These are phyloP conservation scores for Monilinia polystroma DNA, from an alignment of 2,329 filamentous ascomycete genomes.

Conservation along the genomic window DNA sequence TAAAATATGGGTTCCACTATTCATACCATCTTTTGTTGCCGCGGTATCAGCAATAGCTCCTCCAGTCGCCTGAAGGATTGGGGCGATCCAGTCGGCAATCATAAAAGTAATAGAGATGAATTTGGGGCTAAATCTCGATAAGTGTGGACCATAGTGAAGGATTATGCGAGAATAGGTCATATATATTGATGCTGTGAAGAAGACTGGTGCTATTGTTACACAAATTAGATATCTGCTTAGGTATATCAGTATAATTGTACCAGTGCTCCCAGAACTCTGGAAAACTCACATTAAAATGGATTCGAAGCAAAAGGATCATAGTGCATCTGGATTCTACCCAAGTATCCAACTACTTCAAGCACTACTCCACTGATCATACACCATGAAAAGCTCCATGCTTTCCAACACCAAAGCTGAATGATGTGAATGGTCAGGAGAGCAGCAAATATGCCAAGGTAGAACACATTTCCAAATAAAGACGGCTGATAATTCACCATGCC, in stretches of 20 bases:
- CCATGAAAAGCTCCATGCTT: constrained; percentile 56
- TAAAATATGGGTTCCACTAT: too few species aligned
- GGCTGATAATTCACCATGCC: neutral
- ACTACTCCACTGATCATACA: constrained; percentile 53
- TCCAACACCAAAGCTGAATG: constrained; percentile 43
- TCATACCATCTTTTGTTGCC: too few species aligned
- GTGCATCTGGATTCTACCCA: constrained; percentile 43
- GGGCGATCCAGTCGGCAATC: too few species aligned
- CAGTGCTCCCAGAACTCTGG: neutral
- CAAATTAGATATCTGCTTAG: constrained; percentile 54
- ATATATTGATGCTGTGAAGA: constrained; percentile 62
- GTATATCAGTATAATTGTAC: constrained; percentile 1
- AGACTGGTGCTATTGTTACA: constrained; percentile 44
- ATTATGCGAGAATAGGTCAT: constrained; percentile 56
- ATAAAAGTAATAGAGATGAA: too few species aligned
- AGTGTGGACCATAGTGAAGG: constrained; percentile 50
- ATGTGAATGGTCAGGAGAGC: constrained; percentile 29
- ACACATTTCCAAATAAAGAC: constrained; percentile 7
- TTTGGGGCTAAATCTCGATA: constrained; percentile 43
- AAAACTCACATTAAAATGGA: constrained; percentile 32
- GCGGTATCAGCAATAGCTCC: too few species aligned
- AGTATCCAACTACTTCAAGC: constrained; percentile 57
- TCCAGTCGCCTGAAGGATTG: too few species aligned
- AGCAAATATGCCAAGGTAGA: constrained; percentile 28
- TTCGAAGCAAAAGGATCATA: constrained; percentile 28